phyloP scores from a whole-genome alignment of 345 rosid genomes.

The Psidium friedrichsthalianum region DNA sequence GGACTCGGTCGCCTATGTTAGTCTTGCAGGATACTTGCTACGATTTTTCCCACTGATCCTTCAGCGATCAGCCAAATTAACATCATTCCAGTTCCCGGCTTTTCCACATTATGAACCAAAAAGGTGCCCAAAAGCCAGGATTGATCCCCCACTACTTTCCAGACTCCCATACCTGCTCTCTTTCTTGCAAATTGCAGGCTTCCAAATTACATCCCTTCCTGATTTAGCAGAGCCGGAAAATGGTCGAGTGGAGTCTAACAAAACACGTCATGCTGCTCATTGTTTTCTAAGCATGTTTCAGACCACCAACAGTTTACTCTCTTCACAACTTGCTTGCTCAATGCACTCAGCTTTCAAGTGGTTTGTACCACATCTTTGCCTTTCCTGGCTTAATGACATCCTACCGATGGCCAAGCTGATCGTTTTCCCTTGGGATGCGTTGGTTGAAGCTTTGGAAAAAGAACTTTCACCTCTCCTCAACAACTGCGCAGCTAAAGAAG shows the following conservation, averaged over 20 bases:
- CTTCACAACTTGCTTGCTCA: constrained; percentile 24
- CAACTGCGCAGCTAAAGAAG: constrained; percentile 80
- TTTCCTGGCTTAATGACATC: constrained; percentile 25
- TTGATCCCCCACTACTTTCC: background rate
- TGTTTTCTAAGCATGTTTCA: constrained; percentile 2
- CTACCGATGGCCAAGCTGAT: constrained; percentile 20
- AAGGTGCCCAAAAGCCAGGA: background rate
- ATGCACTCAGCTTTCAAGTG: constrained; percentile 23
- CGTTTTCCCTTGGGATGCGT: constrained; percentile 52
- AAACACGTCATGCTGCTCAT: constrained; percentile 6
- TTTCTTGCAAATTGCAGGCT: constrained; percentile 9
- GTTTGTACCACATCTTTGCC: constrained; percentile 20
- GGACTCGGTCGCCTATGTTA: constrained; percentile 24
- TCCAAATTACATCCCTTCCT: constrained; percentile 9
- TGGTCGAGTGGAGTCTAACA: constrained; percentile 14
- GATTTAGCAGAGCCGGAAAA: constrained; percentile 12
- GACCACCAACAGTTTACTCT: constrained; percentile 6
- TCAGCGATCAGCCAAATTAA: constrained; percentile 14
- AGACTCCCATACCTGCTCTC: background rate
- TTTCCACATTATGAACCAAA: background rate
- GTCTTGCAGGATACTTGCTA: constrained; percentile 17
- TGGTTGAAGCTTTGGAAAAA: constrained; percentile 58
- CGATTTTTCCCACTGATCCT: constrained; percentile 23
- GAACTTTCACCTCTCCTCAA: constrained; percentile 77
- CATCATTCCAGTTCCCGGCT: constrained; percentile 22